Evolutionary conservation across 768 basidiomycete species (phyloP).

Genomic region (Boletus speciosus): DNA sequence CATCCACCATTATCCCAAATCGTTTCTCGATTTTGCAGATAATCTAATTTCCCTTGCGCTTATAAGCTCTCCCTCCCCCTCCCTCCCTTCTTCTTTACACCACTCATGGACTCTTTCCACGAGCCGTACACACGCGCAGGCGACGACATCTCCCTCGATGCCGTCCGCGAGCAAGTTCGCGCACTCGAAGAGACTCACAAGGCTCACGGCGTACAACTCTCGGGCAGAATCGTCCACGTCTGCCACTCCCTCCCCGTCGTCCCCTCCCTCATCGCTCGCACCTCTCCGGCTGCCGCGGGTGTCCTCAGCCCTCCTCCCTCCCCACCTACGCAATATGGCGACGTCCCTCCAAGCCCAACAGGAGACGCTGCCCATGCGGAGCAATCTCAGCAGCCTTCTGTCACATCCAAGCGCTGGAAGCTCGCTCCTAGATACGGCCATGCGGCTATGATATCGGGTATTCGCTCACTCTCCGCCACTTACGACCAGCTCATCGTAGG

Average conservation of each 20-base stretch:
- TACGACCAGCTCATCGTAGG: slow-evolving; percentile 92
- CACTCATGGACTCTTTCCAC: slow-evolving; percentile 65
- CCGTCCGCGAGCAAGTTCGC: slow-evolving; percentile 70
- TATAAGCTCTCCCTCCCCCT: slow-evolving; percentile 16
- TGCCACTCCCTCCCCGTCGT: slow-evolving; percentile 85
- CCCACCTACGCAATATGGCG: slow-evolving; percentile 57
- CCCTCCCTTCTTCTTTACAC: neutral
- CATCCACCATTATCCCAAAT: slow-evolving; percentile 18
- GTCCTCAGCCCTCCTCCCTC: slow-evolving; percentile 76
- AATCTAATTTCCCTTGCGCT: slow-evolving; percentile 21
- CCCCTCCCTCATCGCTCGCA: slow-evolving; percentile 51
- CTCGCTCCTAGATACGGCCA: slow-evolving; percentile 83
- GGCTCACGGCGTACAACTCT: slow-evolving; percentile 67
- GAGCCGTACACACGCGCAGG: slow-evolving; percentile 65
- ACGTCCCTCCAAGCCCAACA: slow-evolving; percentile 41
- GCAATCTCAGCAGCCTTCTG: slow-evolving; percentile 7
- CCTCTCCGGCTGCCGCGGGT: slow-evolving; percentile 36
- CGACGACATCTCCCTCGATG: slow-evolving; percentile 64
- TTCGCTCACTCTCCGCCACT: slow-evolving; percentile 74
- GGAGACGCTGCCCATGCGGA: slow-evolving; percentile 1
- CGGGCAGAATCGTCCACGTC: slow-evolving; percentile 88
- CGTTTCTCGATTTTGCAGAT: slow-evolving; percentile 24
- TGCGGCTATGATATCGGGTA: slow-evolving; percentile 92
- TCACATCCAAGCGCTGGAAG: slow-evolving; percentile 54
- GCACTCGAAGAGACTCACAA: slow-evolving; percentile 70